Evolutionary conservation across 2,329 filamentous ascomycete species (phyloP), one percentile per base, ranked within the genome.

Genomic region (Arthrobotrys sinensis): DNA sequence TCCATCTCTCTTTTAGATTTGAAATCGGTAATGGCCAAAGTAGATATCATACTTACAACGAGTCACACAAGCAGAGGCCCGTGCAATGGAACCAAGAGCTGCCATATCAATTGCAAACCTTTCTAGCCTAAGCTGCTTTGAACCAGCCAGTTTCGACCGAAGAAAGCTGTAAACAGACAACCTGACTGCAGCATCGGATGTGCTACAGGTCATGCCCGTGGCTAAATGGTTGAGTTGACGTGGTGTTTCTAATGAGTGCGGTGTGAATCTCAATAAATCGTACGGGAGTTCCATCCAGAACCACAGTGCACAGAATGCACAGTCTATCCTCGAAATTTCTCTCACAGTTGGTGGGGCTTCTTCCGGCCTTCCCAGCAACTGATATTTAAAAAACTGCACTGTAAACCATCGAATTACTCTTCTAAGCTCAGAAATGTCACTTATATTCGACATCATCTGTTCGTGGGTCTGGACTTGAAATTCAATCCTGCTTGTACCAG

Each of bases 321-420:
- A n/a, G 6, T 68, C 46, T 14, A 68, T 28, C 14, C 46, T 24
- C 3, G 3, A 3, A 8, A 68, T 19, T 21, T 68, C 64, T 19
- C 32, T 12, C 8, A 5, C 19, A 7, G 46, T 68, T 14, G 64
- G 64, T 36, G 12, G 12, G 4, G 4, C 11, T n/a, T 52, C 24
- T 32, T n/a, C 48, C 3, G 21, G 5, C 2, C 19, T 36, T 14
- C 57, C 24, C 14, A 1, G 4, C n/a, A 40, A 32, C 1, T 55
- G 36, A 7, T 60, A 4, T 11, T 57, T n/a, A 11, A 60, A 57
- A 38, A 68, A 68, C n/a, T 19, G 7, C n/a, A 40, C 5, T 12
- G 65, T 46, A n/a, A 68, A 57, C 65, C 65, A 68, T 24, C 48
- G 36, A 11, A 43, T 68, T 1, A 19, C 57, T n/a, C 34, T 53